Conservation (phyloP, 2,329 filamentous ascomycete genomes). For the Venturia carpophila region DNA sequence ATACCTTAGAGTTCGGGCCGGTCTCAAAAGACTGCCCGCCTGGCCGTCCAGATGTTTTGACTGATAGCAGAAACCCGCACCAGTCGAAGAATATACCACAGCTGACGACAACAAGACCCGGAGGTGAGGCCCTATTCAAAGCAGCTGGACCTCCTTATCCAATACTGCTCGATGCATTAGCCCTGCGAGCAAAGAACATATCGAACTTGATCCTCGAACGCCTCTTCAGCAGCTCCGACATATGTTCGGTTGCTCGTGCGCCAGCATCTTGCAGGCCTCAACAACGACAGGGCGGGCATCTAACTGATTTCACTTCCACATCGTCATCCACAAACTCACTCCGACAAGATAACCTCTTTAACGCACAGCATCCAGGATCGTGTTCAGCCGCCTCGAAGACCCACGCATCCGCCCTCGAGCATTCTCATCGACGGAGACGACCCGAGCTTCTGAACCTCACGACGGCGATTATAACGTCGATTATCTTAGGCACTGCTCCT, state of each 20-base stretch:
- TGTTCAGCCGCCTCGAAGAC: neutral
- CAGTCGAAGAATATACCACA: too few species aligned
- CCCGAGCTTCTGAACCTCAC: neutral
- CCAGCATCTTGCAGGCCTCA: neutral
- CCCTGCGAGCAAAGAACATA: neutral
- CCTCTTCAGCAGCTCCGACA: neutral
- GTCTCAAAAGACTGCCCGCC: too few species aligned
- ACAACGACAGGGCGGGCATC: neutral
- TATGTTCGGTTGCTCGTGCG: neutral
- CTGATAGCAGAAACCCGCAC: too few species aligned
- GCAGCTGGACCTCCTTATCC: neutral
- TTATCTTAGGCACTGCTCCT: neutral
- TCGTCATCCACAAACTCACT: neutral
- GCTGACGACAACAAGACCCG: too few species aligned
- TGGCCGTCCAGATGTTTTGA: too few species aligned
- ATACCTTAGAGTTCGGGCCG: too few species aligned
- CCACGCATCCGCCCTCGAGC: neutral
- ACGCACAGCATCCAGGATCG: neutral
- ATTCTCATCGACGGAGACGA: neutral
- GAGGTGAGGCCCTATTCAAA: too few species aligned
- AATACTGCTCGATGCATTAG: neutral
- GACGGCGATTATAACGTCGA: neutral
- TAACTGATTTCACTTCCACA: neutral
- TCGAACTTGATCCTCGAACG: neutral
- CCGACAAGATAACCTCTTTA: neutral